Percentiles rank a stretch among this genome's conserved stretches.
phyloP scores from a whole-genome alignment of 192 early-diverging fungal species.

The Backusella luteola region DNA sequence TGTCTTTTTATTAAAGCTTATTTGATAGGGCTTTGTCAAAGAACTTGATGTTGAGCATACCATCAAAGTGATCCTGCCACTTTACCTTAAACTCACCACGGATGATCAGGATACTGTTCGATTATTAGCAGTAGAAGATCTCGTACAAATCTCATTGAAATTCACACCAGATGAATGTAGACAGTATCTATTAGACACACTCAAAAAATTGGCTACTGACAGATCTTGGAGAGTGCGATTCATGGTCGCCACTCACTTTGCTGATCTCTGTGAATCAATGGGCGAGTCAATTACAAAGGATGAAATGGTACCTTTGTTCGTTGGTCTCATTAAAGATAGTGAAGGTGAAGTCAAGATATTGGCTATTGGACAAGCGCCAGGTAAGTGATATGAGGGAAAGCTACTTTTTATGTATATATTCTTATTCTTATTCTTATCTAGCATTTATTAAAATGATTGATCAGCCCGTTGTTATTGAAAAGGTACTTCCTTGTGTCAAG shows the following conservation, averaged over 20 bases:
- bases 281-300: slow-evolving; percentile 79
- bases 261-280: slow-evolving; percentile 79
- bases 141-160: slow-evolving; percentile 85
- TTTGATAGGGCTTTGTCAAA: slow-evolving; percentile 63
- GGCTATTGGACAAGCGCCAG: slow-evolving; percentile 88
- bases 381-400: slow-evolving; percentile 28
- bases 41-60: slow-evolving; percentile 73
- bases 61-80: slow-evolving; percentile 77
- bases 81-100: slow-evolving; percentile 82
- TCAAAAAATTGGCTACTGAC: slow-evolving; percentile 81
- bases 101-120: slow-evolving; percentile 96
- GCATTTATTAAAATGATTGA: slow-evolving; percentile 71
- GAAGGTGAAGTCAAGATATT: slow-evolving; percentile 98
- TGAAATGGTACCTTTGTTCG: slow-evolving; percentile 84
- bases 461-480: slow-evolving; percentile 73
- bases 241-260: slow-evolving; percentile 98
- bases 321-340: slow-evolving; percentile 88
- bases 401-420: background rate
- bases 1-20: no score
- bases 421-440: slow-evolving; percentile 1
- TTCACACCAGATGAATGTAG: slow-evolving; percentile 79
- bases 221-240: slow-evolving; percentile 98
- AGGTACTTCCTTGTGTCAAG: slow-evolving; percentile 89
- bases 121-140: slow-evolving; percentile 88
- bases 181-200: slow-evolving; percentile 66